Evolutionary conservation across 1,139 yeast genomes (phyloP).

Genomic region (Yamadazyma friedrichii): DNA sequence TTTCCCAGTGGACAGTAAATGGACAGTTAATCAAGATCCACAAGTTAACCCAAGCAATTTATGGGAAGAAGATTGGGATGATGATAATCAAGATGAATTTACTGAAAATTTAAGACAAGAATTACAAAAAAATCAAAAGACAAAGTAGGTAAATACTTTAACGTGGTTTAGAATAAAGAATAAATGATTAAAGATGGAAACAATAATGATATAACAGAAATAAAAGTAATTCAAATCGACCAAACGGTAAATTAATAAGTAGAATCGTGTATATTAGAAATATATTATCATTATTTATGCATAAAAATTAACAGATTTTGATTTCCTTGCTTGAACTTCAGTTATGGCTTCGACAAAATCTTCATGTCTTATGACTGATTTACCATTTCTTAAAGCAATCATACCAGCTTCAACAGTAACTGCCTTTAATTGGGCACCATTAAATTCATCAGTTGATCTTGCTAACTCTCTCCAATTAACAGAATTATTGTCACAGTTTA

Average conservation of each 20-base stretch:
- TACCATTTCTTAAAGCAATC: constrained; percentile 97
- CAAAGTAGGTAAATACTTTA: too few relatives aligned
- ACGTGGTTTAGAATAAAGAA: too few relatives aligned
- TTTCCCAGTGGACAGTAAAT: constrained; percentile 76
- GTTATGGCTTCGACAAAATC: constrained; percentile 98
- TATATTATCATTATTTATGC: constrained; percentile 39
- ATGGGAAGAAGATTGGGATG: constrained; percentile 98
- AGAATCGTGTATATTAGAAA: neutral
- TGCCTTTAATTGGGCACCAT: constrained; percentile 97
- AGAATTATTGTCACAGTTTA: constrained; percentile 82
- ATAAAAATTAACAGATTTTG: constrained; percentile 91
- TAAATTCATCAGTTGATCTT: constrained; percentile 95
- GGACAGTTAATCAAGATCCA: constrained; percentile 39
- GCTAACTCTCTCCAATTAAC: constrained; percentile 99
- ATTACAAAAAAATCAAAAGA: constrained; percentile 21
- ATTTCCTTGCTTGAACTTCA: constrained; percentile 97
- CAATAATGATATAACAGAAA: too few relatives aligned
- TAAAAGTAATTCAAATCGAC: too few relatives aligned
- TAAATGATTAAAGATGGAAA: too few relatives aligned
- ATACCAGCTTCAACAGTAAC: constrained; percentile 99
- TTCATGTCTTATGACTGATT: constrained; percentile 88
- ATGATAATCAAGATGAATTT: constrained; percentile 83
- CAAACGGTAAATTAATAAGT: neutral
- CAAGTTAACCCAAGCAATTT: constrained; percentile 47
- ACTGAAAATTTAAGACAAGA: constrained; percentile 62